A percentile compares a stretch with the other conserved stretches of the same genome.
phyloP scores from a whole-genome alignment of 768 basidiomycete species.

The Lactifluus rugatus region DNA sequence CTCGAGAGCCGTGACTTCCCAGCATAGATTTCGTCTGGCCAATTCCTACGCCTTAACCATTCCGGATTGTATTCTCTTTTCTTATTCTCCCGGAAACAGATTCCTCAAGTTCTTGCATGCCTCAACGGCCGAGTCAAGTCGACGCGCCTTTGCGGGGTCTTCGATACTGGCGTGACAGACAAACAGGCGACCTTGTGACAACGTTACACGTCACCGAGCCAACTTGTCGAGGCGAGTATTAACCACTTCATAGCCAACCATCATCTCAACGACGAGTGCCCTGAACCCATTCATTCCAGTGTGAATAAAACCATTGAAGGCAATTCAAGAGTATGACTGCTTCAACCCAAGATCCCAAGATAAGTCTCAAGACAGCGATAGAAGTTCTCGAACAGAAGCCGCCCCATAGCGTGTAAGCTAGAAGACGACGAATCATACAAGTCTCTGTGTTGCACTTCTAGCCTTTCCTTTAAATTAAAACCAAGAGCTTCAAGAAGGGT shows the following conservation, averaged over 20 bases:
- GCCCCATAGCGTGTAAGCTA: background rate
- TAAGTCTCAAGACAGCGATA: background rate
- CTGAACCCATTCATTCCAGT: conserved; percentile 2
- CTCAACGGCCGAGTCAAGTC: background rate
- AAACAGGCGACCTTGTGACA: background rate
- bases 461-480: background rate
- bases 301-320: conserved; percentile 6
- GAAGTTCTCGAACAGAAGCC: background rate
- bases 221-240: background rate
- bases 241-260: background rate
- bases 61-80: background rate
- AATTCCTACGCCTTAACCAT: background rate
- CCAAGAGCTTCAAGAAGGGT: background rate
- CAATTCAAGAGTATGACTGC: conserved; percentile 5
- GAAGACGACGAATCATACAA: background rate
- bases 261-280: background rate
- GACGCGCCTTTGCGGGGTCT: background rate
- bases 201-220: background rate
- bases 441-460: background rate
- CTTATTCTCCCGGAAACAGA: background rate
- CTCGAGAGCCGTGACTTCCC: background rate
- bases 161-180: background rate
- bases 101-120: background rate
- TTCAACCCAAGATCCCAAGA: too few relatives aligned
- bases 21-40: background rate